Conservation (phyloP, 495 filamentous ascomycete species). For the Articulospora tetracladia region DNA sequence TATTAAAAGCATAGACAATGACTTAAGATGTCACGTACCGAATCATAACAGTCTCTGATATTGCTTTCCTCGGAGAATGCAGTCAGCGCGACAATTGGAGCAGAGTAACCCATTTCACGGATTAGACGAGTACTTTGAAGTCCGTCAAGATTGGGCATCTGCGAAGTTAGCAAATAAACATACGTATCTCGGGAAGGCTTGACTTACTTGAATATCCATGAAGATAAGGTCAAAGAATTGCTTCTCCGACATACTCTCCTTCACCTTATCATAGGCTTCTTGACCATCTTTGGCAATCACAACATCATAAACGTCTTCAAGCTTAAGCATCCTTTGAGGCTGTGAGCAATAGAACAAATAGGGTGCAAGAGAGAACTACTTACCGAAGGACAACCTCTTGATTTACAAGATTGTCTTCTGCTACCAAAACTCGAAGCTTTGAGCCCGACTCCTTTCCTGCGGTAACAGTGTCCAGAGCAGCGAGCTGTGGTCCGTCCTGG, state of each 20-base stretch:
- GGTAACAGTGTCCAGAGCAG: slow-evolving; percentile 46
- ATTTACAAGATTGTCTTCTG: slow-evolving; percentile 93
- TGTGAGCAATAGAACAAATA: slow-evolving; percentile 1
- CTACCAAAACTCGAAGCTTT: slow-evolving; percentile 81
- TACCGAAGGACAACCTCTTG: slow-evolving; percentile 81
- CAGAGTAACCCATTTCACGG: slow-evolving; percentile 78
- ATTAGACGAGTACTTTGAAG: slow-evolving; percentile 86
- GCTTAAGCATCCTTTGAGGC: slow-evolving; percentile 45
- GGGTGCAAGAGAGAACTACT: slow-evolving; percentile 9
- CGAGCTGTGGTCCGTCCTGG: slow-evolving; percentile 34
- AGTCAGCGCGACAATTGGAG: slow-evolving; percentile 87
- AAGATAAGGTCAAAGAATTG: slow-evolving; percentile 79
- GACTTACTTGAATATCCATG: slow-evolving; percentile 66
- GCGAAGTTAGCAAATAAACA: not conserved
- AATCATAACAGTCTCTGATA: slow-evolving; percentile 77
- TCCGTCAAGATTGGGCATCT: slow-evolving; percentile 93
- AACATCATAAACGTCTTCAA: slow-evolving; percentile 54
- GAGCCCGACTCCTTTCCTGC: slow-evolving; percentile 43
- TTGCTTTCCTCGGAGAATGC: slow-evolving; percentile 91
- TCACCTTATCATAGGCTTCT: slow-evolving; percentile 83
- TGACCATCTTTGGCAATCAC: slow-evolving; percentile 83
- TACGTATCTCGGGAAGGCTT: slow-evolving; percentile 20
- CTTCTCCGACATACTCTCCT: slow-evolving; percentile 70
- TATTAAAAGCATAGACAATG: slow-evolving; percentile 11
- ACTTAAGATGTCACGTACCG: slow-evolving; percentile 62